phyloP scores from a whole-genome alignment of 2,329 filamentous ascomycete species.

The Beauveria brongniartii region DNA sequence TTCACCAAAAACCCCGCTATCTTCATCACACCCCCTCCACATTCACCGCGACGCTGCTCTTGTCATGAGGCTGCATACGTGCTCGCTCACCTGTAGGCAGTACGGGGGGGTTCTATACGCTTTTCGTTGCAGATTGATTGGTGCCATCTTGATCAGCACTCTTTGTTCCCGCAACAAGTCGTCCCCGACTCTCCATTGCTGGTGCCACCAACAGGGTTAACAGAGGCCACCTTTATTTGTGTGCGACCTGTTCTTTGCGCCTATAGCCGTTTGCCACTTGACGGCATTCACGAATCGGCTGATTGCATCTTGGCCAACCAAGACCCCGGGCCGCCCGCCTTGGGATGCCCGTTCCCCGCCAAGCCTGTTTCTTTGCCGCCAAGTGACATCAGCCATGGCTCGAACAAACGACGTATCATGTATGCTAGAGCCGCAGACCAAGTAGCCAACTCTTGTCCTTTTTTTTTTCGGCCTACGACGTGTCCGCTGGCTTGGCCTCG shows the following conservation, averaged over 20 bases:
- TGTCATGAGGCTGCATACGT: constrained; percentile 2
- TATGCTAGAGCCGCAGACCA: too few species aligned
- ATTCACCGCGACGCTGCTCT: background rate
- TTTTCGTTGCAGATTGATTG: background rate
- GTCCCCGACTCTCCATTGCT: background rate
- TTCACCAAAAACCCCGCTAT: background rate
- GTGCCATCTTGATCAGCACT: constrained; percentile 1
- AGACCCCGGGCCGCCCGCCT: background rate
- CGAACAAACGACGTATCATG: background rate
- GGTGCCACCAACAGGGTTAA: background rate
- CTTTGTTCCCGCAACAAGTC: too few species aligned
- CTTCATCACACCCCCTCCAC: constrained; percentile 4
- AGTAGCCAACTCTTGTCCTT: too few species aligned
- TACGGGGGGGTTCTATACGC: background rate
- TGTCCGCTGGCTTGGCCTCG: background rate
- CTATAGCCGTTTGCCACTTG: background rate
- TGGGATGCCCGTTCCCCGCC: background rate
- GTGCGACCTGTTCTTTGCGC: background rate
- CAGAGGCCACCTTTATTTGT: background rate
- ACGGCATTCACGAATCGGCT: constrained; percentile 6
- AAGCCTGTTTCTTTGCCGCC: constrained; percentile 5
- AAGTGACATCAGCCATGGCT: constrained; percentile 9
- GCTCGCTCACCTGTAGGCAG: background rate
- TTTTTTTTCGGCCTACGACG: too few species aligned
- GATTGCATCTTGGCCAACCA: background rate